Conservation (phyloP, 345 rosid genomes). For the Arabis alpina region DNA sequence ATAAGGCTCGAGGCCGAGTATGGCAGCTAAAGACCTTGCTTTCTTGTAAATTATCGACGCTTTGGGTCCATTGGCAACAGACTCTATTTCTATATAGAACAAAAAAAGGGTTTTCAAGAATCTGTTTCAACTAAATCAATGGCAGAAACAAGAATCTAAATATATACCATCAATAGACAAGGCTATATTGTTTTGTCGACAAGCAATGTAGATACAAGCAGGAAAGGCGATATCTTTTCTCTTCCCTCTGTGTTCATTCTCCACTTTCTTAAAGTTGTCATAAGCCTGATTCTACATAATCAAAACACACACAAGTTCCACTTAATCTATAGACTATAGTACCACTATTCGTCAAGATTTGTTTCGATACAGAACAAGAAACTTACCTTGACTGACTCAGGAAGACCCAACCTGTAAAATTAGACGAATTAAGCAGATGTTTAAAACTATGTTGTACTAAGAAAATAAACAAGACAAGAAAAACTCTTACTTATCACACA, state of each 20-base stretch:
- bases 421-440: background rate
- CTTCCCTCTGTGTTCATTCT: background rate
- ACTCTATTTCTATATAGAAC: background rate
- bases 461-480: background rate
- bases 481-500: background rate
- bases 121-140: background rate
- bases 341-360: background rate
- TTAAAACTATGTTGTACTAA: background rate
- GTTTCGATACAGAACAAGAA: background rate
- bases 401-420: conserved; percentile 6
- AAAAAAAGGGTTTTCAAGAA: background rate
- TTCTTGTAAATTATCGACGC: background rate
- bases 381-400: background rate
- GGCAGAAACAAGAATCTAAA: background rate
- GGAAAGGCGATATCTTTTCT: background rate
- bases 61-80: background rate
- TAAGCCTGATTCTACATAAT: background rate
- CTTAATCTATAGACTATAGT: background rate
- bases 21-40: background rate
- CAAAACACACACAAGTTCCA: background rate
- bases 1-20: background rate
- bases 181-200: background rate
- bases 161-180: background rate
- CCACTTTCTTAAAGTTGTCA: background rate
- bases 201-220: conserved; percentile 10